These are phyloP conservation scores for Populus davidiana DNA, from an alignment of 345 rosid genomes.

Conservation along the genomic window DNA sequence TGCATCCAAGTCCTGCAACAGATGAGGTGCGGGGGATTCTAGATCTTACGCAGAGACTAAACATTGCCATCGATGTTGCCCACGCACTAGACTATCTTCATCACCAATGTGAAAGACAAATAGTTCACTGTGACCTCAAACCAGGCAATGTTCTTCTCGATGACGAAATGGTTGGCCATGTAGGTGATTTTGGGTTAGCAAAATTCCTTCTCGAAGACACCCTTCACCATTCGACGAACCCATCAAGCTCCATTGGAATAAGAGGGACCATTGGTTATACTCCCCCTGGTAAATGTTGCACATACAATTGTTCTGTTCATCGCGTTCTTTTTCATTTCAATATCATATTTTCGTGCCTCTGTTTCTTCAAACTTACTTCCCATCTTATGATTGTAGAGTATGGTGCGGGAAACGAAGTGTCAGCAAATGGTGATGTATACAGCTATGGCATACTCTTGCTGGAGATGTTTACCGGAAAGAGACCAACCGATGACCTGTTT, in stretches of 20 bases:
- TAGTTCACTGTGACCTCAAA: not conserved
- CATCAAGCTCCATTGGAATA: not conserved
- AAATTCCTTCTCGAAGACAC: not conserved
- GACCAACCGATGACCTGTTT: not conserved
- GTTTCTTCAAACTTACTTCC: no score
- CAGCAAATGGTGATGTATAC: not conserved
- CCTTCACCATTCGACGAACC: not conserved
- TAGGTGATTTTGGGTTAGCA: not conserved
- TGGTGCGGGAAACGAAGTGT: conserved; percentile 4
- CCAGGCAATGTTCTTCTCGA: not conserved
- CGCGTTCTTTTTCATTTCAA: no score
- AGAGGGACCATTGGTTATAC: conserved; percentile 1
- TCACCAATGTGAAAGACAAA: not conserved
- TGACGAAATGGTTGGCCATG: not conserved
- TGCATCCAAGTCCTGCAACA: not conserved
- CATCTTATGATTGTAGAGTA: conserved; percentile 1
- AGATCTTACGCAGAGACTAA: not conserved
- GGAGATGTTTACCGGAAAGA: conserved; percentile 10
- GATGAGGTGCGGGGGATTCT: not conserved
- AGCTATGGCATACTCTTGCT: conserved; percentile 4
- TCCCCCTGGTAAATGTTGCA: not conserved
- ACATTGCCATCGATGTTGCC: not conserved
- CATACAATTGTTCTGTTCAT: not conserved
- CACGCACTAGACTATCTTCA: not conserved
- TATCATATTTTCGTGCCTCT: no score